Evolutionary conservation across 2,329 filamentous ascomycete species (phyloP).

Genomic region (Rhynchosporium graminicola): DNA sequence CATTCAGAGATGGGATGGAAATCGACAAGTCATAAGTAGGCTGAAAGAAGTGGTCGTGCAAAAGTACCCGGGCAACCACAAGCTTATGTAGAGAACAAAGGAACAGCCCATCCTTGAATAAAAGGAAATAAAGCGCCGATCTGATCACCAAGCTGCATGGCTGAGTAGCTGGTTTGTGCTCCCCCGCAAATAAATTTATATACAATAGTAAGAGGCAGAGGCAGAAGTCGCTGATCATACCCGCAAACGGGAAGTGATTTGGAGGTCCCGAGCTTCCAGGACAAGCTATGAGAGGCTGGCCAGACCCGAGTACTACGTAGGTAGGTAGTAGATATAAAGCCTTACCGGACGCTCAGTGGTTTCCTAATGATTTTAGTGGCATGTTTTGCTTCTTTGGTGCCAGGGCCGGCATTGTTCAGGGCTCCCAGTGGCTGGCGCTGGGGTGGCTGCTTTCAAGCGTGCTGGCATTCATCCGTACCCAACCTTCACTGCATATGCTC

Average conservation of each 20-base stretch:
- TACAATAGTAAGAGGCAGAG: not conserved
- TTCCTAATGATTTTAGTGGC: not conserved
- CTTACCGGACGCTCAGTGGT: slow-evolving; percentile 6
- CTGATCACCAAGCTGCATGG: slow-evolving; percentile 11
- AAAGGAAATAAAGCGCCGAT: not conserved
- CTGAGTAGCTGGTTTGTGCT: not conserved
- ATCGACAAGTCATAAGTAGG: not conserved
- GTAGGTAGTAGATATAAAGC: not conserved
- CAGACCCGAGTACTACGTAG: not conserved
- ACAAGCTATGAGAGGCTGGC: slow-evolving; percentile 2
- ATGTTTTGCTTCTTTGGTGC: slow-evolving; percentile 18
- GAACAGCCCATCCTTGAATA: not conserved
- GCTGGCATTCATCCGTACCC: not conserved
- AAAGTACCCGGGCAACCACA: slow-evolving; percentile 12
- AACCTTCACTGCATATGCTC: slow-evolving; percentile 4
- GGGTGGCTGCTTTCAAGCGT: slow-evolving; percentile 9
- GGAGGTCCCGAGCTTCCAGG: not conserved
- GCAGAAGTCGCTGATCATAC: slow-evolving; percentile 11
- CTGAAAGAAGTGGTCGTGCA: not conserved
- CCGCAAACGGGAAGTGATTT: slow-evolving; percentile 15
- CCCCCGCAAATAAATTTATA: not conserved
- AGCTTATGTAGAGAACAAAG: slow-evolving; percentile 13
- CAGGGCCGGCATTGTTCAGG: not conserved
- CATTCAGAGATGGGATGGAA: not conserved
- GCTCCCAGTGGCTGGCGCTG: slow-evolving; percentile 20